A percentile compares a stretch with the other conserved stretches of the same genome.
Evolutionary conservation across 176 grass and related monocot species (phyloP).

Genomic region (Carex kokanica): DNA sequence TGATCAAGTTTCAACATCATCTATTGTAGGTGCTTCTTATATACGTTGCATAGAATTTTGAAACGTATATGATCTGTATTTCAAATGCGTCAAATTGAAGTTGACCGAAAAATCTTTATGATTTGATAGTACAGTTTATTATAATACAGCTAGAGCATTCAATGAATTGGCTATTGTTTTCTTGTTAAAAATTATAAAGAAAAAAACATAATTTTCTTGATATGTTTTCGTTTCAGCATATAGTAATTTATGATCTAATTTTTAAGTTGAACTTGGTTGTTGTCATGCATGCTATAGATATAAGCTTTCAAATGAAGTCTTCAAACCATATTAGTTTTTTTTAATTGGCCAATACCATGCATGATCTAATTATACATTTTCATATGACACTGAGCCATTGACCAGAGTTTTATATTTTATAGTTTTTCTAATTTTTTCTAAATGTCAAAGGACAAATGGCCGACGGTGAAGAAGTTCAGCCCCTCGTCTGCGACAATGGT

Average conservation of each 20-base stretch:
- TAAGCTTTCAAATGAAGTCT: neutral
- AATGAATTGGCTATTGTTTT: neutral
- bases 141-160: neutral
- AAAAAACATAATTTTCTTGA: neutral
- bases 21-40: neutral
- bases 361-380: neutral
- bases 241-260: neutral
- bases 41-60: neutral
- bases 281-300: neutral
- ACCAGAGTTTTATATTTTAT: neutral
- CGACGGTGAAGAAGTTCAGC: conserved; percentile 70
- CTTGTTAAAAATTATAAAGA: neutral
- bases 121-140: neutral
- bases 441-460: conserved; percentile 45
- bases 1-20: neutral
- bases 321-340: neutral
- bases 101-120: neutral
- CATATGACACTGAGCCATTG: neutral
- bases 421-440: conserved; percentile 1
- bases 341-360: neutral
- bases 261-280: neutral
- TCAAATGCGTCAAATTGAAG: neutral
- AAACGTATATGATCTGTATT: neutral
- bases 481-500: conserved; percentile 78
- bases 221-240: neutral